Evolutionary conservation across 2,329 filamentous ascomycete species (phyloP), one percentile per base, ranked within the genome.

Genomic region (Plectosphaerella sp.): DNA sequence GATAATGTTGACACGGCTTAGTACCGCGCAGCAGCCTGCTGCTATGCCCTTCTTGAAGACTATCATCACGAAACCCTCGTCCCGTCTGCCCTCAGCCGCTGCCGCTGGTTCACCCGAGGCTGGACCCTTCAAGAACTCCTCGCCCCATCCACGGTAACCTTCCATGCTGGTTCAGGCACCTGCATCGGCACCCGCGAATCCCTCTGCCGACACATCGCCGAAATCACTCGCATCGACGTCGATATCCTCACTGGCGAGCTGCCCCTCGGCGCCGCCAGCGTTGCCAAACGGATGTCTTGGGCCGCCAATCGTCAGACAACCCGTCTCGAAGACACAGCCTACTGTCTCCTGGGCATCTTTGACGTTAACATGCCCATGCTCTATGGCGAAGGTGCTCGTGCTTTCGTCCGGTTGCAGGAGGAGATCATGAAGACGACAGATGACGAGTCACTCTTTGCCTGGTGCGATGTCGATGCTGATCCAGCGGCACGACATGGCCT

Each of bases 351-450:
- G 20, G 61, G 61, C 9, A 47, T 64, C 2, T 60, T 64, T 24
- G 57, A 50, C 28, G 54, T 63, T 28, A 58, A 59, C 51, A 62
- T 64, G 60, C 59, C 61, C 7, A 52, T 63, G 52, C 54, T 62
- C n/a, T 63, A 61, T 25, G 58, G 59, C 1, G 57, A 54, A 24
- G 56, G 58, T 2, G 24, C 24, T 18, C 47, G 45, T 16, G 51
- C 58, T 1, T 61, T 59, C 37, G 16, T 52, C 10, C 50, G 55
- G 6, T 48, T 63, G 14, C 61, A 63, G 47, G 61, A 63, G 49
- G 58, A 61, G 33, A 58, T 64, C 16, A 55, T 61, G 8, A 53
- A 56, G 28, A 41, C 47, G 9, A 51, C 35, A 6, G 51, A 59
- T 39, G 61, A 63, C 39, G 39, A 57, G 16, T 57, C 58, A 8